These are phyloP conservation scores for Aspergillus phoenicis DNA, from an alignment of 2,329 filamentous ascomycete species.

Conservation along the genomic window DNA sequence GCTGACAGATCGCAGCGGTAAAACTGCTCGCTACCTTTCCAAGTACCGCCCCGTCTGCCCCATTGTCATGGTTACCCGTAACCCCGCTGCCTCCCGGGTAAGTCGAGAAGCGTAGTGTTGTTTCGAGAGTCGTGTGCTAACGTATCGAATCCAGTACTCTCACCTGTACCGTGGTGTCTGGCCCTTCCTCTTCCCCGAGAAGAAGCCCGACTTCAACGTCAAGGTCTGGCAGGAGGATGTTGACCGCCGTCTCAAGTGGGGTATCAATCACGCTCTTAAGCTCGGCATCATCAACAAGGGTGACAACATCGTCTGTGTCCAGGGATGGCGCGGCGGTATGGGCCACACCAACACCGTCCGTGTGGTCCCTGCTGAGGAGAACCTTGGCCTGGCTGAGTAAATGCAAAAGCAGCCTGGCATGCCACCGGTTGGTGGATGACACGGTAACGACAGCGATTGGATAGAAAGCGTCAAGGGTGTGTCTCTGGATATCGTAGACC, in stretches of 20 bases:
- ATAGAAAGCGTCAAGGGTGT: constrained; percentile 17
- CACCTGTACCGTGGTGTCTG: constrained; percentile 98
- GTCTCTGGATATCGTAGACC: constrained; percentile 21
- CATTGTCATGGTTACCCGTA: constrained; percentile 98
- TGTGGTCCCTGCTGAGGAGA: constrained; percentile 52
- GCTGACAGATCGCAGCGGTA: constrained; percentile 62
- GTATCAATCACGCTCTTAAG: constrained; percentile 81
- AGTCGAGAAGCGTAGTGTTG: constrained; percentile 28
- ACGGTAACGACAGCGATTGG: constrained; percentile 23
- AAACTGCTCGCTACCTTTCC: constrained; percentile 90
- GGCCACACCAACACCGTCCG: constrained; percentile 68
- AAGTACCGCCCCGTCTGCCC: constrained; percentile 99
- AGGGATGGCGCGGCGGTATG: constrained; percentile 69
- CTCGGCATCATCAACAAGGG: constrained; percentile 79
- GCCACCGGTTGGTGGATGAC: constrained; percentile 15
- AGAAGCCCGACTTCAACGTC: constrained; percentile 90
- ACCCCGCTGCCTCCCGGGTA: constrained; percentile 73
- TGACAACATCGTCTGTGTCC: constrained; percentile 68
- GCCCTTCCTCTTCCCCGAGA: constrained; percentile 90
- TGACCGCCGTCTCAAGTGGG: constrained; percentile 96
- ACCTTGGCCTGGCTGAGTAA: constrained; percentile 44
- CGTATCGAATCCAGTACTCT: constrained; percentile 60
- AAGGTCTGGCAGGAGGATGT: constrained; percentile 99
- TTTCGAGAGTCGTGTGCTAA: constrained; percentile 16
- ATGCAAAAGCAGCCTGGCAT: constrained; percentile 26